Evolutionary conservation across 2,329 filamentous ascomycete species (phyloP).

Genomic region (Arthroderma uncinatum): DNA sequence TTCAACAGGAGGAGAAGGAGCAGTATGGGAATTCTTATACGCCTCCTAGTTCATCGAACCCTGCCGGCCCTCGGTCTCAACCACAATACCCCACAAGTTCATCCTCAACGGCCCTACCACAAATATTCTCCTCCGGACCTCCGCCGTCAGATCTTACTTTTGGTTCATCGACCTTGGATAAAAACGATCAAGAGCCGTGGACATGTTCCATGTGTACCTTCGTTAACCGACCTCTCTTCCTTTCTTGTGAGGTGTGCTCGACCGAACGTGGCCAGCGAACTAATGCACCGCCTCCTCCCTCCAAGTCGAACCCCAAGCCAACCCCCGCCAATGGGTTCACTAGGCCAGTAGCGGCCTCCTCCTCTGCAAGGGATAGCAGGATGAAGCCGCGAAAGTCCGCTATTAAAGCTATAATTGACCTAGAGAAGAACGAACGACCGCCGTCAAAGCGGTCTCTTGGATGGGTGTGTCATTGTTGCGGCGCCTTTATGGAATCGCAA

Average conservation of each 20-base stretch:
- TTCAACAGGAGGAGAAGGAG: constrained; percentile 64
- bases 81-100: constrained; percentile 3
- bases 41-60: constrained; percentile 42
- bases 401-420: constrained; percentile 28
- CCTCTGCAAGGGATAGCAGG: background rate
- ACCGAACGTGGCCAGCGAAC: constrained; percentile 41
- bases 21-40: constrained; percentile 48
- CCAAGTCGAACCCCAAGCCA: constrained; percentile 3
- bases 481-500: constrained; percentile 51
- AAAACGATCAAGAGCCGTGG: constrained; percentile 40
- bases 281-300: constrained; percentile 11
- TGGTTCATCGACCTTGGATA: constrained; percentile 18
- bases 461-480: constrained; percentile 49
- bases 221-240: constrained; percentile 48
- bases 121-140: constrained; percentile 18
- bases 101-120: constrained; percentile 32
- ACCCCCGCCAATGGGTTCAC: constrained; percentile 4
- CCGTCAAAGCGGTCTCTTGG: constrained; percentile 41
- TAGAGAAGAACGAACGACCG: constrained; percentile 35
- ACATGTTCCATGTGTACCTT: constrained; percentile 51
- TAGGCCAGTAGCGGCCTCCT: background rate
- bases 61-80: constrained; percentile 34
- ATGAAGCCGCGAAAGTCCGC: constrained; percentile 21
- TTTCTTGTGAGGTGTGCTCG: constrained; percentile 51
- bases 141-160: background rate